phyloP scores from a whole-genome alignment of 495 filamentous ascomycete species.

The Hyaloscypha hepaticicola region DNA sequence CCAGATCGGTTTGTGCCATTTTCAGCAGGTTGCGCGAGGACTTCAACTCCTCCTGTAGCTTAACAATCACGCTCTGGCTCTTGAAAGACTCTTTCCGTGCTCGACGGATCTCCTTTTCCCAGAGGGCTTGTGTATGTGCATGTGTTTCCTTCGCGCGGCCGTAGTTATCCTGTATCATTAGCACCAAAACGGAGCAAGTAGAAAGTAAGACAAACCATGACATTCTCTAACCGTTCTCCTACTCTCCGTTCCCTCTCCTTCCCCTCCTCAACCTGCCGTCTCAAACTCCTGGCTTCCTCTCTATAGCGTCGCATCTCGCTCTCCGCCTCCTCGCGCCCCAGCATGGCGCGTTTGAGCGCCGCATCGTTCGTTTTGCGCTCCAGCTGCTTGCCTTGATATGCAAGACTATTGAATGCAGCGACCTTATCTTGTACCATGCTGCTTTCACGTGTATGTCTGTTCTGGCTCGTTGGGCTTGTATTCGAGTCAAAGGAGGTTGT shows the following conservation, averaged over 20 bases:
- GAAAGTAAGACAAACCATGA: slow-evolving; percentile 56
- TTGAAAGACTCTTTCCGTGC: slow-evolving; percentile 86
- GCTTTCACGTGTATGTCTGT: slow-evolving; percentile 56
- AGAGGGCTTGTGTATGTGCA: slow-evolving; percentile 67
- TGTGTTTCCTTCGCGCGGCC: slow-evolving; percentile 73
- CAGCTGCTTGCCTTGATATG: slow-evolving; percentile 59
- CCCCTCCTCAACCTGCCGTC: slow-evolving; percentile 64
- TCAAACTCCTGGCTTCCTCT: slow-evolving; percentile 54
- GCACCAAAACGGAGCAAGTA: not conserved
- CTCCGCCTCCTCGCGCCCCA: slow-evolving; percentile 84
- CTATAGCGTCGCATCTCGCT: slow-evolving; percentile 58
- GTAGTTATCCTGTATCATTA: slow-evolving; percentile 62
- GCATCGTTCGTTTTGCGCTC: slow-evolving; percentile 63
- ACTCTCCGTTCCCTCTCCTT: slow-evolving; percentile 71
- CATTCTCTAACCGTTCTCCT: slow-evolving; percentile 71
- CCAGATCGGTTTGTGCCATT: slow-evolving; percentile 38
- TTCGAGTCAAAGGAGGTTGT: not conserved
- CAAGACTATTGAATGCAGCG: slow-evolving; percentile 74
- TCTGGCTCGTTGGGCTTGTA: slow-evolving; percentile 11
- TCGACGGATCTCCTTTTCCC: slow-evolving; percentile 81
- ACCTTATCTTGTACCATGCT: slow-evolving; percentile 76
- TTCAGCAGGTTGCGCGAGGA: slow-evolving; percentile 55
- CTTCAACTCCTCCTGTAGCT: slow-evolving; percentile 82
- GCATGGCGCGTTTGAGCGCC: slow-evolving; percentile 74
- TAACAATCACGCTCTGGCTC: slow-evolving; percentile 70